Evolutionary conservation across 768 basidiomycete species (phyloP).

Genomic region (Glaciozyma antarctica): DNA sequence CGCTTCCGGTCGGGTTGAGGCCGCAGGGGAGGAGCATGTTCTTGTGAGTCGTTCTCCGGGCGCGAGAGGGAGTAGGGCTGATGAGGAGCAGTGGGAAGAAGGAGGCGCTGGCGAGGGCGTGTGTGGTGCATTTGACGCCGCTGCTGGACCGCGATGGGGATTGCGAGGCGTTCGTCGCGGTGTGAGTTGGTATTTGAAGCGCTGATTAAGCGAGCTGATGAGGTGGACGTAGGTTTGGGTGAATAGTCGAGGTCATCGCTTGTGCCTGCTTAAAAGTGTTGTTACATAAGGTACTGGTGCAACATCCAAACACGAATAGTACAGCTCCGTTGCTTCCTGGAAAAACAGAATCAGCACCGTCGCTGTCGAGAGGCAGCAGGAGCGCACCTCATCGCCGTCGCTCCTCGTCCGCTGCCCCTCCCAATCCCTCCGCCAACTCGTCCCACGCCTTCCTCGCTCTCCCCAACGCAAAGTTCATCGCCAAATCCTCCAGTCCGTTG

Average conservation of each 20-base stretch:
- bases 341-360: not conserved
- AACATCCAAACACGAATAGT: too few relatives aligned
- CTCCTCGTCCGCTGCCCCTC: not conserved
- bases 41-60: not conserved
- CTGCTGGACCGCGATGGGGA: not conserved
- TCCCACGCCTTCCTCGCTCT: not conserved
- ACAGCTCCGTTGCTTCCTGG: not conserved
- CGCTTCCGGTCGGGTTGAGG: not conserved
- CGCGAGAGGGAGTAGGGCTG: not conserved
- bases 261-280: too few relatives aligned
- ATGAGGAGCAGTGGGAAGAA: not conserved
- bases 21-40: not conserved
- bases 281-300: too few relatives aligned
- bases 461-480: not conserved
- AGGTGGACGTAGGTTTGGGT: not conserved
- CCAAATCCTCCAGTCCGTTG: not conserved
- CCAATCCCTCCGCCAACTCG: not conserved
- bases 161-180: conserved; percentile 5
- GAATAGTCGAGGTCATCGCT: too few relatives aligned
- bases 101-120: too few relatives aligned
- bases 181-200: not conserved
- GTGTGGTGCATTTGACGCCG: conserved; percentile 10
- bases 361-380: not conserved
- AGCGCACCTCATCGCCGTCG: not conserved
- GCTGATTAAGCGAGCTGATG: not conserved